phyloP scores from a whole-genome alignment of 345 rosid genomes.

The Atalantia buxifolia region DNA sequence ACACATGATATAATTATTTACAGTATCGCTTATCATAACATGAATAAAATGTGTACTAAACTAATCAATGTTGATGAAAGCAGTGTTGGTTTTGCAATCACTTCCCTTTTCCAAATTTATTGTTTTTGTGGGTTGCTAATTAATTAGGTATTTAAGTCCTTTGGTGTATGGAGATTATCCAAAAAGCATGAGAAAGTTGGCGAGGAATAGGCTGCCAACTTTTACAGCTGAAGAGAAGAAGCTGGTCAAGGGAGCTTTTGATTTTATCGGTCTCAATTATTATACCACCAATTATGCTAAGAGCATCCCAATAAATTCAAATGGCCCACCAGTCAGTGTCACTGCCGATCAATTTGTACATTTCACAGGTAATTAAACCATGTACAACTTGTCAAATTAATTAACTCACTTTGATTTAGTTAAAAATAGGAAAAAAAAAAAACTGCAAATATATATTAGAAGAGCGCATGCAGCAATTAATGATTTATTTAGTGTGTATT shows the following conservation, averaged over 20 bases:
- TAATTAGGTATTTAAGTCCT: constrained; percentile 32
- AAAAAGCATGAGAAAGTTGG: constrained; percentile 7
- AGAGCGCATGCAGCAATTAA: not conserved
- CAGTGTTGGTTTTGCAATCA: not conserved
- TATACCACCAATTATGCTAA: constrained; percentile 35
- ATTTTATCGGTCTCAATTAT: constrained; percentile 48
- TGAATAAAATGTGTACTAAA: no score
- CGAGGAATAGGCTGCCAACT: constrained; percentile 35
- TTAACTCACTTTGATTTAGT: not conserved
- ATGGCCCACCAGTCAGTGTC: constrained; percentile 13
- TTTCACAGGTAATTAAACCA: constrained; percentile 11
- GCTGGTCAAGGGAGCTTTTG: constrained; percentile 34
- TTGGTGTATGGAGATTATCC: constrained; percentile 23
- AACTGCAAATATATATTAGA: not conserved
- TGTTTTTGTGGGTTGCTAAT: not conserved
- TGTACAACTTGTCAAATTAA: not conserved
- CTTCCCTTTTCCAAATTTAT: no score
- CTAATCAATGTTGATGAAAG: no score
- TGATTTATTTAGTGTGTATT: not conserved
- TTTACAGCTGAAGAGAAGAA: constrained; percentile 33
- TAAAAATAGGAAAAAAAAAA: no score
- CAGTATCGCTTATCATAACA: no score
- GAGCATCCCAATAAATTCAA: constrained; percentile 11
- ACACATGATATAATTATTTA: no score
- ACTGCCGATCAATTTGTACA: constrained; percentile 5